Evolutionary conservation across 805 yeast genomes (phyloP).

Genomic region (Peterozyma toletana): DNA sequence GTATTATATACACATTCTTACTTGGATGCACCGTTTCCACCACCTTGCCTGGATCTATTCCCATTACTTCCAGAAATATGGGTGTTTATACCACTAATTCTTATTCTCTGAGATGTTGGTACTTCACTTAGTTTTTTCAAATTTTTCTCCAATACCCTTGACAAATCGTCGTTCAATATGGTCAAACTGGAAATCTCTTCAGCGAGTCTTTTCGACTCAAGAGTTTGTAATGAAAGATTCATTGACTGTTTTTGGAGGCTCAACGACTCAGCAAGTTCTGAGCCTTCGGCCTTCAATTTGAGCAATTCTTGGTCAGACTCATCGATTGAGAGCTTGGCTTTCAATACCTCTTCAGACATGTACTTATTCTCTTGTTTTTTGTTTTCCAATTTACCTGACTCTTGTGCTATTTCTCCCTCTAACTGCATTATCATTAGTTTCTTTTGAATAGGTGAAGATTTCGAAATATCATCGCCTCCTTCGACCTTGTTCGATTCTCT

Average conservation of each 20-base stretch:
- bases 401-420: slow-evolving; percentile 33
- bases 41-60: neutral
- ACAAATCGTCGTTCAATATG: slow-evolving; percentile 3
- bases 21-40: too few species aligned
- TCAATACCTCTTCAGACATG: slow-evolving; percentile 49
- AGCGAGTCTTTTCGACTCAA: neutral
- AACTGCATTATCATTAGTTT: slow-evolving; percentile 39
- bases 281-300: slow-evolving; percentile 1
- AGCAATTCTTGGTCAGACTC: slow-evolving; percentile 32
- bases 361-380: slow-evolving; percentile 50
- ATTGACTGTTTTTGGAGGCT: neutral
- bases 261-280: neutral
- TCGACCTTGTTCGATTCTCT: slow-evolving; percentile 9
- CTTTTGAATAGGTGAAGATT: slow-evolving; percentile 13
- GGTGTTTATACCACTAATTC: slow-evolving; percentile 7
- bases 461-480: neutral
- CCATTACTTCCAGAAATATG: slow-evolving; percentile 2
- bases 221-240: neutral
- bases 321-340: slow-evolving; percentile 40
- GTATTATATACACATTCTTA: too few species aligned
- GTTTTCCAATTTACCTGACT: slow-evolving; percentile 34
- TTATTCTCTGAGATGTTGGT: slow-evolving; percentile 8
- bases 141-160: slow-evolving; percentile 4
- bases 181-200: neutral
- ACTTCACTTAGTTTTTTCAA: slow-evolving; percentile 7